Evolutionary conservation across 352 stramenopile genomes (phyloP).

Genomic region (Ochromonadaceae sp.): DNA sequence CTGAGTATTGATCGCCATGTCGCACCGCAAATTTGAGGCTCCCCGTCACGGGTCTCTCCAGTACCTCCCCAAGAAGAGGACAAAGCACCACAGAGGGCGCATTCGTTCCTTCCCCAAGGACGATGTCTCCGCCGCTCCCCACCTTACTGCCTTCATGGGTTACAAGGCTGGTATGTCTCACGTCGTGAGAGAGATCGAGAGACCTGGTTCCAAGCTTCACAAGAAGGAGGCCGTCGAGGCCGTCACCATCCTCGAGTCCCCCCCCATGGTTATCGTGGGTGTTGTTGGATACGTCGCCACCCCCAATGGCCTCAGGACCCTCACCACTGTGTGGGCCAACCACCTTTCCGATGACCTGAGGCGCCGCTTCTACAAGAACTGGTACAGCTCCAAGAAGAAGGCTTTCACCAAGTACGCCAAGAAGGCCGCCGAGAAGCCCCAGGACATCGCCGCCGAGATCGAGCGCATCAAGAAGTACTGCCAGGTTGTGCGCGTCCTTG

Average conservation of each 20-base stretch:
- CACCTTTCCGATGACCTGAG: constrained; percentile 97
- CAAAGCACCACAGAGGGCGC: constrained; percentile 95
- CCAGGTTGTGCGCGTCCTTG: constrained; percentile 95
- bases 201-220: constrained; percentile 94
- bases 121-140: constrained; percentile 72
- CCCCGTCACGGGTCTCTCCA: constrained; percentile 90
- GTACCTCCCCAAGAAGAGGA: constrained; percentile 99
- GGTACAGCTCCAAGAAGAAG: constrained; percentile 99
- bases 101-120: constrained; percentile 98
- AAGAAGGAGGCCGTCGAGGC: constrained; percentile 99
- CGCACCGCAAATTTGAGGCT: constrained; percentile 94
- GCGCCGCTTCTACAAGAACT: constrained; percentile 99
- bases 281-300: constrained; percentile 99
- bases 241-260: constrained; percentile 97
- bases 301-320: constrained; percentile 87
- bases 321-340: constrained; percentile 98
- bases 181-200: constrained; percentile 95
- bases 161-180: constrained; percentile 99
- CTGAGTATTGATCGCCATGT: no score
- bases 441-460: constrained; percentile 86
- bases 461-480: constrained; percentile 99
- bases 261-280: constrained; percentile 97
- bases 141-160: constrained; percentile 99
- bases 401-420: constrained; percentile 99
- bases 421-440: constrained; percentile 81